Conservation (phyloP, 164 flowering plant genomes). For the Saururus chinensis region DNA sequence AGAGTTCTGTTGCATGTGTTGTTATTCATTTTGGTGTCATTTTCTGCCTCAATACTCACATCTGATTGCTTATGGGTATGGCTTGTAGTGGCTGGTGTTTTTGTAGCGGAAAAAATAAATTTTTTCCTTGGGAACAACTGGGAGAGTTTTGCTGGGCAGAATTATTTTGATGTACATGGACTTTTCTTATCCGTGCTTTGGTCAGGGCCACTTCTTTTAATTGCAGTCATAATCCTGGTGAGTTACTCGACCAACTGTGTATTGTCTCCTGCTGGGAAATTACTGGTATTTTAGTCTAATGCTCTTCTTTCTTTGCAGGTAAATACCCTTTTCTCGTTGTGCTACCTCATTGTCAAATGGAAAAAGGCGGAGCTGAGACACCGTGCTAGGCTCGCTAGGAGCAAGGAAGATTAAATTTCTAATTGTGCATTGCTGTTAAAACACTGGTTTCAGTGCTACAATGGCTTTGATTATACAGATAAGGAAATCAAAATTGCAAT, state of each 20-base stretch:
- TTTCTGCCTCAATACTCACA: not conserved
- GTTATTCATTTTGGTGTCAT: not conserved
- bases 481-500: too few relatives aligned
- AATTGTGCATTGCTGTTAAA: not conserved
- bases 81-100: slow-evolving; percentile 73
- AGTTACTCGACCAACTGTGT: slow-evolving; percentile 16
- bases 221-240: slow-evolving; percentile 72
- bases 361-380: slow-evolving; percentile 84
- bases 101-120: slow-evolving; percentile 77
- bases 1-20: not conserved
- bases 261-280: not conserved
- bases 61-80: not conserved
- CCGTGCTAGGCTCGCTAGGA: slow-evolving; percentile 54
- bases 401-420: slow-evolving; percentile 43
- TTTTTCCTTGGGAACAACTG: slow-evolving; percentile 47
- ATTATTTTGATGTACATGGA: slow-evolving; percentile 78
- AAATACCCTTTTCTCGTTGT: slow-evolving; percentile 63
- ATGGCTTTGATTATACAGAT: too few relatives aligned
- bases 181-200: slow-evolving; percentile 75
- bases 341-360: slow-evolving; percentile 70
- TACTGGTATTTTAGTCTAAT: not conserved
- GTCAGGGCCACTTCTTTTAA: slow-evolving; percentile 88
- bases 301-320: slow-evolving; percentile 34
- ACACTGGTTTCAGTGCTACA: too few relatives aligned
- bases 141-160: slow-evolving; percentile 76